phyloP scores from a whole-genome alignment of 306 rosid genomes.

The Abrus precatorius region DNA sequence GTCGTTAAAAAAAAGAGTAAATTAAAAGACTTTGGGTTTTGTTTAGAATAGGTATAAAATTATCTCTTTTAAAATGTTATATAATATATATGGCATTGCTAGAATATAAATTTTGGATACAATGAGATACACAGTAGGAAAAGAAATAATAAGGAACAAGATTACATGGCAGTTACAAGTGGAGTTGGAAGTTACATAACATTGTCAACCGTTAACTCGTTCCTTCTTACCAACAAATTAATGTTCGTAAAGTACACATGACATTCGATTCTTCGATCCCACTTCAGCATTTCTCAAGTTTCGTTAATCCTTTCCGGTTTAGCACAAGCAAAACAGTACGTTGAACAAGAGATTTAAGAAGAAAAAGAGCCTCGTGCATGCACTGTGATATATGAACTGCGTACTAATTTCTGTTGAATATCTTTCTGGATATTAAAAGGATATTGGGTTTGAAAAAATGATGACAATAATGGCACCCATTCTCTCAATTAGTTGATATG shows the following conservation, averaged over 20 bases:
- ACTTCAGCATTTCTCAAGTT: background rate
- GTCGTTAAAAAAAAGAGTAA: too few relatives aligned
- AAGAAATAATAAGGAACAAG: background rate
- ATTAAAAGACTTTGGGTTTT: too few relatives aligned
- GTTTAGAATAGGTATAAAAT: too few relatives aligned
- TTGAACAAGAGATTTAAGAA: background rate
- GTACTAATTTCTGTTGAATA: background rate
- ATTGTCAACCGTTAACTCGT: conserved; percentile 11
- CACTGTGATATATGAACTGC: background rate
- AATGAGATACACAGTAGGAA: background rate
- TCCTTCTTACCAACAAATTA: background rate
- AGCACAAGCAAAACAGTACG: conserved; percentile 1
- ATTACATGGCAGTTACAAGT: conserved; percentile 3
- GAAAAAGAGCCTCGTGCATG: background rate
- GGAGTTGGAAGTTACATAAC: background rate
- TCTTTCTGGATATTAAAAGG: background rate
- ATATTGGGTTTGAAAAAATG: background rate
- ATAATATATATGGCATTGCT: background rate
- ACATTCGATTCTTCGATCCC: background rate
- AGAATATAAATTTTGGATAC: background rate
- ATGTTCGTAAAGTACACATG: background rate
- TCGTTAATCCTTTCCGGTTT: background rate
- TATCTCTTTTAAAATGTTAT: too few relatives aligned
- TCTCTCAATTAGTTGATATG: background rate
- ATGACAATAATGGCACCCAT: background rate